phyloP scores from a whole-genome alignment of 768 basidiomycete genomes.

The Kwoniella botswanensis region DNA sequence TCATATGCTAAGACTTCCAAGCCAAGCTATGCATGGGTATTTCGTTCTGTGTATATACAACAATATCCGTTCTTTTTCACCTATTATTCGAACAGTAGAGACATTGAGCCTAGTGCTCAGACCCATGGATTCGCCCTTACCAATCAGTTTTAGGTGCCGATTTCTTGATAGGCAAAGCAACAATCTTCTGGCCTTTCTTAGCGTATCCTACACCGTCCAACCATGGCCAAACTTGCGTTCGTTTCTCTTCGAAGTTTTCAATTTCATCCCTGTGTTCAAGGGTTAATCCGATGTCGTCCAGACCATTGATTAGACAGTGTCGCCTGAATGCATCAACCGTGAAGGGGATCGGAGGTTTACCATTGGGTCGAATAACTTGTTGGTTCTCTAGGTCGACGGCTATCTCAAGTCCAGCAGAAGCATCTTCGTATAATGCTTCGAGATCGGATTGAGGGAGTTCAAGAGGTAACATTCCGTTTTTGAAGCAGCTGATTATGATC shows the following conservation, averaged over 20 bases:
- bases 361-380: conserved; percentile 71
- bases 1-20: no score
- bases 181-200: conserved; percentile 64
- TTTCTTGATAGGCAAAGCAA: conserved; percentile 46
- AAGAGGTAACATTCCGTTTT: conserved; percentile 89
- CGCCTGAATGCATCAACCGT: conserved; percentile 85
- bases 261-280: conserved; percentile 79
- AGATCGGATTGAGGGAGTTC: conserved; percentile 73
- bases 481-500: conserved; percentile 71
- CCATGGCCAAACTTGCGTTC: conserved; percentile 89
- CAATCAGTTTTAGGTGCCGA: conserved; percentile 56
- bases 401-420: conserved; percentile 73
- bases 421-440: conserved; percentile 74
- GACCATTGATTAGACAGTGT: conserved; percentile 90
- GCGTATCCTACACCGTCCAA: conserved; percentile 90
- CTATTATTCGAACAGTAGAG: not conserved
- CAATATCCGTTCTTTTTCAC: conserved; percentile 1
- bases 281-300: conserved; percentile 96
- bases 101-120: not conserved
- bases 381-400: conserved; percentile 84
- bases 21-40: conserved; percentile 9
- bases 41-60: conserved; percentile 8
- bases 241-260: conserved; percentile 73
- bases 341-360: conserved; percentile 74
- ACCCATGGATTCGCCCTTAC: conserved; percentile 38